Base-by-base conservation (phyloP, 1,284 basidiomycete genomes). In the Marasmius tenuissimus region DNA sequence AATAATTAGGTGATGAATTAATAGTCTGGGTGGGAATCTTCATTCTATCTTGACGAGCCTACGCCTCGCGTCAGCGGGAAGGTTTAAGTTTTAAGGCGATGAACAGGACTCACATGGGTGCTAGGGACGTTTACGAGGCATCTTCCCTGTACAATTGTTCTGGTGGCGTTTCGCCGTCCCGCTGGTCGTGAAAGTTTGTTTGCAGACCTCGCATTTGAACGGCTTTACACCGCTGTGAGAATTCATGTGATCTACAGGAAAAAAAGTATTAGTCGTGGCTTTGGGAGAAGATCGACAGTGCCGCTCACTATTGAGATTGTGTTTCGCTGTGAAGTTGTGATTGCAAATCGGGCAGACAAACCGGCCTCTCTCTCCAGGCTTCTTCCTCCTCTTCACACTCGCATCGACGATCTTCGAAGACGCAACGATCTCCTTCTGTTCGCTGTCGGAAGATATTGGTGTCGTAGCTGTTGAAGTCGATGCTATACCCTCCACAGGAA, bases 161-260 rank as follows among this genome's bases (percentile, higher is more conserved):
- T 58, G 47, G 45, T 58, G 57, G n/a, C 57, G 47, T 45, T 50
- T 48, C 45, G 57, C 57, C 33, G 57, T 58, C 14, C 52, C 52
- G 34, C 52, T 54, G n/a, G 52, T 54, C 20, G 52, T 54, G 18
- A 54, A 54, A 18, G 52, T 54, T 18, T 54, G 52, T 38, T 38
- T 38, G 16, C 52, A 54, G 16, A 54, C 52, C 11, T 18, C 52
- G 16, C 52, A 54, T 35, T 37, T 54, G 34, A 37, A 38, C 34
- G 52, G 52, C 20, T 54, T 54, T 1, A 54, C 37, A 10, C 52
- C 52, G 20, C 34, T 54, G 20, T 54, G 52, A 38, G 52, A 54
- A 20, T 54, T 54, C 34, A 54, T 54, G 52, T 54, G 52, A 38
- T 54, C 52, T 54, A n/a, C 6, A 11, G 20, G 10, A 20, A 3